Conservation (phyloP, 108 stramenopile genomes). For the Fragilariopsis cylindrus region DNA sequence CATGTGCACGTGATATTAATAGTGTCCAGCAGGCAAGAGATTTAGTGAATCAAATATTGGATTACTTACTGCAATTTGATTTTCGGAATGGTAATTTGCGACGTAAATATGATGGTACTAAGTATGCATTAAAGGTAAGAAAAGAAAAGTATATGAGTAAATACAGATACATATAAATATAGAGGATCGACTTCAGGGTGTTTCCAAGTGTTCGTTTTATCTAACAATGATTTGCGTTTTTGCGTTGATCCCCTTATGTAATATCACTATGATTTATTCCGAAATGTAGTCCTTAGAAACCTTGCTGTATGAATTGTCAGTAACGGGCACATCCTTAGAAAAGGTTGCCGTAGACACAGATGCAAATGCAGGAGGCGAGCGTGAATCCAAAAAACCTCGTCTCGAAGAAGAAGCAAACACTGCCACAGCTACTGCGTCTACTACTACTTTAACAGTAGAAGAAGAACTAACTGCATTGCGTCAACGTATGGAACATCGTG, state of each 20-base stretch:
- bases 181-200: too few species aligned
- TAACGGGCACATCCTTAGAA: constrained; percentile 44
- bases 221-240: not conserved
- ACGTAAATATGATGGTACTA: constrained; percentile 85
- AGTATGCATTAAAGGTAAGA: constrained; percentile 66
- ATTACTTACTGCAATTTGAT: constrained; percentile 79
- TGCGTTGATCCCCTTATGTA: not conserved
- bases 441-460: constrained; percentile 16
- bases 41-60: constrained; percentile 54
- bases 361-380: constrained; percentile 11
- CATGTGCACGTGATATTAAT: constrained; percentile 49
- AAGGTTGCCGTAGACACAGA: too few species aligned
- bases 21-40: constrained; percentile 58
- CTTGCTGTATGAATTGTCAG: constrained; percentile 81
- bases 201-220: too few species aligned
- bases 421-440: not conserved
- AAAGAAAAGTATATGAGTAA: not conserved
- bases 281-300: constrained; percentile 62
- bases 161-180: not conserved
- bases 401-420: constrained; percentile 14
- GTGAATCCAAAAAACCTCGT: not conserved
- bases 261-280: not conserved
- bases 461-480: constrained; percentile 65
- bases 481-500: constrained; percentile 74
- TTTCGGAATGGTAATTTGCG: constrained; percentile 94